A percentile compares a stretch with the other conserved stretches of the same genome.
These are phyloP conservation scores for Lactarius hengduanensis DNA, from an alignment of 768 basidiomycete genomes.

Conservation along the genomic window DNA sequence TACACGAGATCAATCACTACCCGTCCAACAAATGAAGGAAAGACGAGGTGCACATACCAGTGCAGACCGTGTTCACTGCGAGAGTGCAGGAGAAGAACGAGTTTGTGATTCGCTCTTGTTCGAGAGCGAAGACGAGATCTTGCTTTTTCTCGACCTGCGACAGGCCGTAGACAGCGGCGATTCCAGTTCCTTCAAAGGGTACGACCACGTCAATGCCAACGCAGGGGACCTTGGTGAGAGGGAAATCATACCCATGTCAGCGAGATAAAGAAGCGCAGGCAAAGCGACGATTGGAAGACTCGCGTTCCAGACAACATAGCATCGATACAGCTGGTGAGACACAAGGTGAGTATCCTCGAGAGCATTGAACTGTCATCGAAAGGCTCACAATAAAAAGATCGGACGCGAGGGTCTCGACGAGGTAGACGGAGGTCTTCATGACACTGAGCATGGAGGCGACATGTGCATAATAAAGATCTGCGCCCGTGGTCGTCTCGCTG, in stretches of 20 bases:
- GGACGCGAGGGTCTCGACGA: slow-evolving; percentile 21
- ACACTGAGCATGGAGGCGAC: slow-evolving; percentile 11
- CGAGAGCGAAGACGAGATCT: slow-evolving; percentile 1
- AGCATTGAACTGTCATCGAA: background rate
- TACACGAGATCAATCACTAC: background rate
- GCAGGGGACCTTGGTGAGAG: background rate
- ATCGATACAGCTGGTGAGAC: slow-evolving; percentile 21
- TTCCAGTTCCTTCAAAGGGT: slow-evolving; percentile 15
- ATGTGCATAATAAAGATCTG: slow-evolving; percentile 3
- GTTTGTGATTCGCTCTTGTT: slow-evolving; percentile 25
- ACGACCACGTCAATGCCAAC: background rate
- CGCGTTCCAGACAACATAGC: slow-evolving; percentile 27
- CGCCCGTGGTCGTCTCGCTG: slow-evolving; percentile 3
- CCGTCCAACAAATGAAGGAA: background rate
- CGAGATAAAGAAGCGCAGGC: slow-evolving; percentile 22
- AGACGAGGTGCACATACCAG: slow-evolving; percentile 9
- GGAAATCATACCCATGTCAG: slow-evolving; percentile 17
- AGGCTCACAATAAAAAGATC: slow-evolving; percentile 26
- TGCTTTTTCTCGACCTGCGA: slow-evolving; percentile 3
- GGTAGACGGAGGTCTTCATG: slow-evolving; percentile 25
- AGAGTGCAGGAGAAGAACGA: slow-evolving; percentile 28
- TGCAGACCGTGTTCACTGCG: slow-evolving; percentile 21
- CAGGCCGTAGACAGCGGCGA: slow-evolving; percentile 16
- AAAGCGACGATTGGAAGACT: slow-evolving; percentile 6
- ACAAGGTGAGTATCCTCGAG: background rate